Percentiles rank a stretch among this genome's conserved stretches.
phyloP scores from a whole-genome alignment of 768 basidiomycete genomes.

The Arthromyces matolae region DNA sequence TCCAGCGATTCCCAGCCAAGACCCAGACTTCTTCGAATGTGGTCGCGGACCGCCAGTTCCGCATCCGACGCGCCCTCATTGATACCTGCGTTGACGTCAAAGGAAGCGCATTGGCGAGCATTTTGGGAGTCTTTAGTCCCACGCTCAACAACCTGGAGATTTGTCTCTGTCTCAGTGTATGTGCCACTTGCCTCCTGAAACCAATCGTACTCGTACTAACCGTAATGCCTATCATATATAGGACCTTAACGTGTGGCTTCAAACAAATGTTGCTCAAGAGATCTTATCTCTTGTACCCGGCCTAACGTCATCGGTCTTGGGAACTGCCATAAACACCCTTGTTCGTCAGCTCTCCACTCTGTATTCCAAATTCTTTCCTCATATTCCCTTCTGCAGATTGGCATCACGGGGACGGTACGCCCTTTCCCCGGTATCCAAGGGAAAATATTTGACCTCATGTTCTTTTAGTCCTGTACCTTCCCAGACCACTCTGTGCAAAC shows the following conservation, averaged over 20 bases:
- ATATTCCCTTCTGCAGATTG: not conserved
- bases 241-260: constrained; percentile 5
- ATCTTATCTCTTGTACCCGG: not conserved
- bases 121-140: not conserved
- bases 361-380: not conserved
- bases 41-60: constrained; percentile 3
- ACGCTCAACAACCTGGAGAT: not conserved
- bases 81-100: constrained; percentile 2
- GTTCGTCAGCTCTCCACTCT: not conserved
- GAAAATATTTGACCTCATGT: not conserved
- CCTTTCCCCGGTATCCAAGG: not conserved
- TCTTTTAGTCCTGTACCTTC: constrained; percentile 7
- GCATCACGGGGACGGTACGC: not conserved
- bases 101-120: not conserved
- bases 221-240: not conserved
- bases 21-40: not conserved
- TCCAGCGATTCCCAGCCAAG: not conserved
- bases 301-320: not conserved
- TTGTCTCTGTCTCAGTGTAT: too few species aligned
- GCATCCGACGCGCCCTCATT: not conserved
- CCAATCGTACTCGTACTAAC: too few species aligned
- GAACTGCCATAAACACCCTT: not conserved
- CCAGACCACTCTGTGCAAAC: constrained; percentile 2
- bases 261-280: constrained; percentile 1
- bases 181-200: too few species aligned